A percentile compares a stretch with the other conserved stretches of the same genome.
phyloP scores from a whole-genome alignment of 2,329 filamentous ascomycete genomes.

The Pestalotiopsis sp. region DNA sequence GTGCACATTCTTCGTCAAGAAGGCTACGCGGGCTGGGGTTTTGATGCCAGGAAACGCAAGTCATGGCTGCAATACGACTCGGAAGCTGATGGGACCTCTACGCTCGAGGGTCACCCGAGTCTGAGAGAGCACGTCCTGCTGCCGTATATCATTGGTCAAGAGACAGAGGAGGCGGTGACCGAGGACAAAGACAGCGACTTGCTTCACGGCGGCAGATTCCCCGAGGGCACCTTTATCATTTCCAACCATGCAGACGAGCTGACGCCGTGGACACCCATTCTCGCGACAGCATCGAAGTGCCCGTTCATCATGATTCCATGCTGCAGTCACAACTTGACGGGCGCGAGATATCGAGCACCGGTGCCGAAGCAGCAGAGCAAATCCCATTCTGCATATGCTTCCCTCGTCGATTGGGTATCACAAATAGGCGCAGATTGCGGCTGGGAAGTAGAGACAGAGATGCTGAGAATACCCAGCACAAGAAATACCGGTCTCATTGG shows the following conservation, averaged over 20 bases:
- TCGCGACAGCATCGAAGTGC: slow-evolving; percentile 74
- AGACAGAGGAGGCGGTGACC: slow-evolving; percentile 17
- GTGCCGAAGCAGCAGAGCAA: slow-evolving; percentile 53
- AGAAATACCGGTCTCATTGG: slow-evolving; percentile 84
- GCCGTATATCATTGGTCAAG: slow-evolving; percentile 42
- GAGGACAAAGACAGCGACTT: slow-evolving; percentile 24
- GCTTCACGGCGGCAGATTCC: slow-evolving; percentile 68
- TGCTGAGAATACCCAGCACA: slow-evolving; percentile 90
- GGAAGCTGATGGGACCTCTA: slow-evolving; percentile 20
- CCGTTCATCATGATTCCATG: slow-evolving; percentile 95
- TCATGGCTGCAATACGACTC: slow-evolving; percentile 77
- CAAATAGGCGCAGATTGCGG: slow-evolving; percentile 72
- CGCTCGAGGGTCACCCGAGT: slow-evolving; percentile 26
- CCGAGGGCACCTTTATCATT: slow-evolving; percentile 81
- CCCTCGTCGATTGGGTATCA: slow-evolving; percentile 78
- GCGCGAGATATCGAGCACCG: slow-evolving; percentile 71
- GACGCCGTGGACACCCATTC: slow-evolving; percentile 91
- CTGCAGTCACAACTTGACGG: slow-evolving; percentile 86
- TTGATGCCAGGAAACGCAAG: slow-evolving; percentile 84
- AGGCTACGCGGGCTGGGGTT: slow-evolving; percentile 85
- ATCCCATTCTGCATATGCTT: slow-evolving; percentile 75
- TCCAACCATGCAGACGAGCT: slow-evolving; percentile 97
- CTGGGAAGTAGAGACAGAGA: slow-evolving; percentile 78
- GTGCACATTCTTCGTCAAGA: slow-evolving; percentile 81
- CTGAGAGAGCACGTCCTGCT: slow-evolving; percentile 54